phyloP scores from a whole-genome alignment of 1,284 basidiomycete genomes.

The Tilletia walkeri region DNA sequence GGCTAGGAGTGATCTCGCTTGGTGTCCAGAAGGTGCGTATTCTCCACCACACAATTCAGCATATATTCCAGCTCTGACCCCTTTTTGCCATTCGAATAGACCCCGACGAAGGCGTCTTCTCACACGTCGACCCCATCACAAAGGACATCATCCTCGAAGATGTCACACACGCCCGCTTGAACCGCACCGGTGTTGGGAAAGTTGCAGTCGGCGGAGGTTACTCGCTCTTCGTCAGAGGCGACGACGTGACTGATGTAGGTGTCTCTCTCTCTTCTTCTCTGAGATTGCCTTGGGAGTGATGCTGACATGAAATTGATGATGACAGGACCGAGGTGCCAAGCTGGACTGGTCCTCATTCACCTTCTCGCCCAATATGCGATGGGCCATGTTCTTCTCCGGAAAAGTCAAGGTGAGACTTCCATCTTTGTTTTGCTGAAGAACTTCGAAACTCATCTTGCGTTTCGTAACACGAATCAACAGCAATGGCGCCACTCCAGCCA shows the following conservation, averaged over 20 bases:
- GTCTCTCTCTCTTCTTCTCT: not conserved
- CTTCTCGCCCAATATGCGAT: conserved; percentile 38
- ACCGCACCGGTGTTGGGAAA: conserved; percentile 36
- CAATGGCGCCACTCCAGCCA: conserved; percentile 90
- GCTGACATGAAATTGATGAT: conserved; percentile 4
- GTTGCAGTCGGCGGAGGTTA: conserved; percentile 41
- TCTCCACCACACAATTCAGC: not conserved
- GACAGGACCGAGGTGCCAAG: conserved; percentile 24
- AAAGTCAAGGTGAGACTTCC: not conserved
- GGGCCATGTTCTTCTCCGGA: conserved; percentile 40
- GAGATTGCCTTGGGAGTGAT: not conserved
- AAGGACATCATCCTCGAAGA: conserved; percentile 45
- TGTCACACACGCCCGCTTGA: conserved; percentile 38
- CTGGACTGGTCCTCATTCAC: conserved; percentile 36
- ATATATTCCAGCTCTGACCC: conserved; percentile 26
- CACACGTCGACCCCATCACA: conserved; percentile 32
- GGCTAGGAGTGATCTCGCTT: conserved; percentile 1
- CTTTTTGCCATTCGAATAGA: conserved; percentile 21
- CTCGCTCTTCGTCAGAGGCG: conserved; percentile 33
- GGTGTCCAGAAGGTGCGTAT: conserved; percentile 4
- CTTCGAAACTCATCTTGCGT: too few species aligned
- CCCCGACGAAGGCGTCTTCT: conserved; percentile 49
- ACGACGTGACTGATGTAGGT: conserved; percentile 34
- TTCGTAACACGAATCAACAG: conserved; percentile 34
- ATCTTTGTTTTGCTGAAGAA: not conserved